Base-by-base conservation (phyloP, 2,329 filamentous ascomycete species). In the Coleophoma crateriformis region DNA sequence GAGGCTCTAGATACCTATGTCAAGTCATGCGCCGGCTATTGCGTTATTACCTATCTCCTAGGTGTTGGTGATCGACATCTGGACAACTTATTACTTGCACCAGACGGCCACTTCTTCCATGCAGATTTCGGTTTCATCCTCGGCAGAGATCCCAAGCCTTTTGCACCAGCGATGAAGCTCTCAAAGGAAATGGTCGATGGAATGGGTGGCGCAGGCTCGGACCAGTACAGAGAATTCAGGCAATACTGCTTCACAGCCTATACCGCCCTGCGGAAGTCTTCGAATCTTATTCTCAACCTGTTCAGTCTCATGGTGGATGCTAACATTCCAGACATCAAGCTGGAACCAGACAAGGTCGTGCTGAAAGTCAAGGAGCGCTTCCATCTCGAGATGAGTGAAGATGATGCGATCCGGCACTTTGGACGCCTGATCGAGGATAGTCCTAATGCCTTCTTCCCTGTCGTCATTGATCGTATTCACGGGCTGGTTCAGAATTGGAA, bases 101-200 rank as follows among this genome's bases (percentile, higher is more conserved):
- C 94, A 1, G 87, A 91, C 58, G 94, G 84, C 0, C 90, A 95
- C 68, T 99, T 99, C 74, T 96, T 99, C 78, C 94, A 99, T 66
- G 91, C 92, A 32, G 94, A 99, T 67, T 99, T 99, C 62, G 94
- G 95, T 39, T 99, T 95, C 69, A 99, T 99, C 54, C 85, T 99
- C 1, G 94, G 94, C 15, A 88, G 94, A 38, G 94, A 99, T 59
- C 94, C 94, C 0, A 99, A 99, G 64, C 94, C 94, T 0, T 97
- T 99, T 64, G 92, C 94, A 0, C 94, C 94, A 0, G 84, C 92
- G 47, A 96, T 99, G 85, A 99, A 99, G 68, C 81, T 99, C 8
- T 92, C 87, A 64, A 92, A 91, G 60, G 92, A 99, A 64, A 99
- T 99, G 94, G 89, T 97, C 3, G 94, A 99, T 62, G 94, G 91